Evolutionary conservation across 1,284 basidiomycete genomes (phyloP).

Genomic region (Athelia psychrophila): DNA sequence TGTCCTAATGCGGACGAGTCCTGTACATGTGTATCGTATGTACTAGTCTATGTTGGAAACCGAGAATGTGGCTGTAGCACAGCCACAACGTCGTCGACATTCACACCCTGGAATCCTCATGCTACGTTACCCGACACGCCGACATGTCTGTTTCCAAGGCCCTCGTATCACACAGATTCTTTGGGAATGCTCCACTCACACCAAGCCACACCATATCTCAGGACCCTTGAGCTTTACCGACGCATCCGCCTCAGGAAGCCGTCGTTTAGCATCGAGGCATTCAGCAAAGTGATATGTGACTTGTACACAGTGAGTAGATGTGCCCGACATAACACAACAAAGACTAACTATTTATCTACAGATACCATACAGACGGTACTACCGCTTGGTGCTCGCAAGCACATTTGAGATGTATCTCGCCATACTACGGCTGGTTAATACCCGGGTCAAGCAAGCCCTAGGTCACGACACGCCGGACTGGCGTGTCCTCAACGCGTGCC

Average conservation of each 20-base stretch:
- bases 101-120: background rate
- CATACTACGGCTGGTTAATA: background rate
- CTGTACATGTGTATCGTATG: too few species aligned
- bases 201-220: background rate
- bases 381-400: background rate
- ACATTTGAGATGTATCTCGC: background rate
- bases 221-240: background rate
- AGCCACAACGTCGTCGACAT: conserved; percentile 8
- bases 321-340: background rate
- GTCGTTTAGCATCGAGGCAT: background rate
- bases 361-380: background rate
- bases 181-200: background rate
- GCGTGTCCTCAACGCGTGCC: background rate
- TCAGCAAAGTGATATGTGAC: background rate
- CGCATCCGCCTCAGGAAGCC: background rate
- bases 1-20: too few species aligned
- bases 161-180: background rate
- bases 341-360: background rate
- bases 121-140: background rate
- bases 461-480: background rate
- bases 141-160: background rate
- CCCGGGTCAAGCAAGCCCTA: background rate
- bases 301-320: background rate
- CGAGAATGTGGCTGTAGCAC: too few species aligned
- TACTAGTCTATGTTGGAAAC: too few species aligned